Conservation (phyloP, 73 alveolate species). For the Paramecium octaurelia region DNA sequence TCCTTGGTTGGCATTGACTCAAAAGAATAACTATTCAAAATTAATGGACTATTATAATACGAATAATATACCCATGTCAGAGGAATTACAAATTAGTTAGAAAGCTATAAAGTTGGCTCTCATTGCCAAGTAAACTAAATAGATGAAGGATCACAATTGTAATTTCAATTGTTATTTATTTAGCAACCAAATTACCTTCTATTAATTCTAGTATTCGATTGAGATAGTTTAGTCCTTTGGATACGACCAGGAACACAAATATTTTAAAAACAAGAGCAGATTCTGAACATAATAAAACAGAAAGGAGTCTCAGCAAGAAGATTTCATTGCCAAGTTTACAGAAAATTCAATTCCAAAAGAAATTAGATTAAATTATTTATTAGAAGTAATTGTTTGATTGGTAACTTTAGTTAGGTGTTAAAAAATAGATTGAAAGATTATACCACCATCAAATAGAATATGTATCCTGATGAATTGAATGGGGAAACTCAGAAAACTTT, state of each 20-base stretch:
- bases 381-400: neutral
- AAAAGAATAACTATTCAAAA: neutral
- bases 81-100: neutral
- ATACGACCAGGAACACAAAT: neutral
- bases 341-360: neutral
- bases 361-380: neutral
- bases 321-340: neutral
- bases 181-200: neutral
- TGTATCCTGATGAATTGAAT: neutral
- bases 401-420: slow-evolving; percentile 10
- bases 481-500: neutral
- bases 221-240: slow-evolving; percentile 22
- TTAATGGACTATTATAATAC: neutral
- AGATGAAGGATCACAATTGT: neutral
- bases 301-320: neutral
- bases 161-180: neutral
- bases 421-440: neutral
- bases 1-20: slow-evolving; percentile 35
- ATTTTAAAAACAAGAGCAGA: neutral
- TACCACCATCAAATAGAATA: neutral
- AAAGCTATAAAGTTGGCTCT: neutral
- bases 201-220: neutral
- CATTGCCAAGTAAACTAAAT: neutral
- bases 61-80: neutral
- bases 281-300: neutral